These are phyloP conservation scores for Ceratocystis destructans DNA, from an alignment of 2,329 filamentous ascomycete species.

Conservation along the genomic window DNA sequence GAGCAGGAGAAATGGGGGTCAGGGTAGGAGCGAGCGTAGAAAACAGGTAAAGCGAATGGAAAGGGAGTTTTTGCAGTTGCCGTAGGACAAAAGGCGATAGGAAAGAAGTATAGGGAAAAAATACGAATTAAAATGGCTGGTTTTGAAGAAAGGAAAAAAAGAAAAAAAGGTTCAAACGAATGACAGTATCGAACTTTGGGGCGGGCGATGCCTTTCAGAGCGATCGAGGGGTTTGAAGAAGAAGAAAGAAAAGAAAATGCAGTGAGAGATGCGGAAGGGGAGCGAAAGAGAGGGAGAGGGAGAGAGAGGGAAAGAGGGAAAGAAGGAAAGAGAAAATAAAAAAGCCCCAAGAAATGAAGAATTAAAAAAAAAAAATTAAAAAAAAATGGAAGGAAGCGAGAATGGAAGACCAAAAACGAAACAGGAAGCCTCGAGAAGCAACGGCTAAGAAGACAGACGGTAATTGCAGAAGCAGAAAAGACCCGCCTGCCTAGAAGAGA, in stretches of 20 bases:
- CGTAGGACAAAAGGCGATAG: background rate
- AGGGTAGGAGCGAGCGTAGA: background rate
- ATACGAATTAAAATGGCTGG: slow-evolving; percentile 1
- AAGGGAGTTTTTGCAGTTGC: background rate
- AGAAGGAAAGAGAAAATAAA: background rate
- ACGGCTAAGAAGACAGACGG: background rate
- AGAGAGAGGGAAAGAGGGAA: background rate
- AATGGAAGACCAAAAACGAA: background rate
- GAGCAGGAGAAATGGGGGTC: background rate
- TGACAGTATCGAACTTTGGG: slow-evolving; percentile 12
- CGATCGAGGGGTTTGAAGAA: background rate
- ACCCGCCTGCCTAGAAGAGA: too few relatives aligned
- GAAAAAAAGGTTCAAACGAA: slow-evolving; percentile 13
- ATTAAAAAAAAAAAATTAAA: too few relatives aligned
- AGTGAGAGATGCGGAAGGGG: background rate
- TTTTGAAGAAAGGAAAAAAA: background rate
- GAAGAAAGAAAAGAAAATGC: slow-evolving; percentile 6
- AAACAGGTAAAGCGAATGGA: background rate
- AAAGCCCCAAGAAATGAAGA: background rate
- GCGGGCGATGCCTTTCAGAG: background rate
- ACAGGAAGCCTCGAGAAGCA: background rate
- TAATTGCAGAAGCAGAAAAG: background rate
- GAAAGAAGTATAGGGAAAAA: slow-evolving; percentile 3
- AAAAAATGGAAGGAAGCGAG: background rate
- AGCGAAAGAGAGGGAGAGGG: background rate